Conservation (phyloP, 2,329 filamentous ascomycete genomes). For the Claviceps maximensis region DNA sequence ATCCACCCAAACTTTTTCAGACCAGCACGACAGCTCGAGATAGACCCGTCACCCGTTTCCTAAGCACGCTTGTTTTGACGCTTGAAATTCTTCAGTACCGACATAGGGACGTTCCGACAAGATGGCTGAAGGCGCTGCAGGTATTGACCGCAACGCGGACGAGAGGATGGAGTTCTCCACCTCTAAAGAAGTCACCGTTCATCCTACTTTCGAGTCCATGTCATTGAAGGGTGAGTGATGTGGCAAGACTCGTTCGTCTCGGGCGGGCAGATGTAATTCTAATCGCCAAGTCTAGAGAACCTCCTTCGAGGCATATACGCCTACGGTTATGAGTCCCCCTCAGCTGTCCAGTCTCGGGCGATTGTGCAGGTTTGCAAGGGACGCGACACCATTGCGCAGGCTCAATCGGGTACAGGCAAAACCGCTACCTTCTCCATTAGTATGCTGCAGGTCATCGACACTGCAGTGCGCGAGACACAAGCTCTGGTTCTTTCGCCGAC, state of each 20-base stretch:
- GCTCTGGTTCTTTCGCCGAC: constrained; percentile 92
- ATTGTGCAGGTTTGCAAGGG: constrained; percentile 99
- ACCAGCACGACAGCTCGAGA: neutral
- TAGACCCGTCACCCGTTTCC: too few species aligned
- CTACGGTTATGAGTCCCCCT: constrained; percentile 96
- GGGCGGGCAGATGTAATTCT: neutral
- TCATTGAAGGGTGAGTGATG: constrained; percentile 59
- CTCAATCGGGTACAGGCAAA: constrained; percentile 93
- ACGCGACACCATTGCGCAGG: constrained; percentile 95
- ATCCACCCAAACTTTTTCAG: constrained; percentile 16
- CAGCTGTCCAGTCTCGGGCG: constrained; percentile 91
- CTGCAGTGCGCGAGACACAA: constrained; percentile 82
- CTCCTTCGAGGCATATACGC: constrained; percentile 94
- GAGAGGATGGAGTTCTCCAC: constrained; percentile 97
- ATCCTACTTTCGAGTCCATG: constrained; percentile 91
- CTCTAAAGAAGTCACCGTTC: constrained; percentile 92
- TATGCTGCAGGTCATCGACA: constrained; percentile 92
- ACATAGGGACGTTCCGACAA: constrained; percentile 18
- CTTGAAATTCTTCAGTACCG: neutral
- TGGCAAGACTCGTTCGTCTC: neutral
- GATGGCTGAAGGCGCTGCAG: constrained; percentile 72
- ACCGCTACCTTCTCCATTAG: constrained; percentile 94
- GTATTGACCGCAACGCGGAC: constrained; percentile 82
- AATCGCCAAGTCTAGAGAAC: constrained; percentile 46
- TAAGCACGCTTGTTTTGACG: neutral